These are phyloP conservation scores for Lumnitzera littorea DNA, from an alignment of 345 rosid species.

Conservation along the genomic window DNA sequence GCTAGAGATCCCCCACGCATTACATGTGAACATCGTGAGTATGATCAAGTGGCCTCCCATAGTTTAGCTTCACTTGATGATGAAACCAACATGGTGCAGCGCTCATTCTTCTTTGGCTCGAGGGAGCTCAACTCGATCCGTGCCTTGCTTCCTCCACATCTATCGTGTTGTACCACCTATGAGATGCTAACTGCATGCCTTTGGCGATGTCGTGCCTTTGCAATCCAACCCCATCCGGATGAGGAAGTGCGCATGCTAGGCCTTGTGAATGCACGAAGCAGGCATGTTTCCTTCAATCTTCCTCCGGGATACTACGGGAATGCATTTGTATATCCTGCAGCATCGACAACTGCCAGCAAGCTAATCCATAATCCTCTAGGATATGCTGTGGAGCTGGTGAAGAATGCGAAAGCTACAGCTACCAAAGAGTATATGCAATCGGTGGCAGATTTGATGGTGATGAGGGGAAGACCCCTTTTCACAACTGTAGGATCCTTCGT, in stretches of 20 bases:
- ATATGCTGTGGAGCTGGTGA: conserved; percentile 11
- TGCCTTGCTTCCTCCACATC: background rate
- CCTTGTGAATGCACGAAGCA: conserved; percentile 5
- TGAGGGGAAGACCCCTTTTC: background rate
- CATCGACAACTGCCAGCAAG: conserved; percentile 6
- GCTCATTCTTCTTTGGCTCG: conserved; percentile 11
- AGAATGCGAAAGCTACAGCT: conserved; percentile 6
- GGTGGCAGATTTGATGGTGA: conserved; percentile 6
- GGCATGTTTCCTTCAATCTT: background rate
- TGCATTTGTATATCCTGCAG: conserved; percentile 10
- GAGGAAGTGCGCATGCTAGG: conserved; percentile 8
- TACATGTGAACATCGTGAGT: background rate
- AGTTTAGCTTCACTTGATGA: too few species aligned
- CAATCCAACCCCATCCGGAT: conserved; percentile 1
- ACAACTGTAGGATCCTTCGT: background rate
- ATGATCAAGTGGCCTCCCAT: too few species aligned
- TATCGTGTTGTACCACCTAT: background rate
- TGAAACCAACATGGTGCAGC: background rate
- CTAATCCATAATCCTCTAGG: conserved; percentile 9
- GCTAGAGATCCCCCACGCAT: conserved; percentile 10
- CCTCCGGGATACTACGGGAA: conserved; percentile 16
- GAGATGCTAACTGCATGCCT: conserved; percentile 15
- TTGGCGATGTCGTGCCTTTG: conserved; percentile 15
- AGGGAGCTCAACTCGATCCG: conserved; percentile 1
- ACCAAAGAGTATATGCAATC: conserved; percentile 12